Evolutionary conservation across 2,329 filamentous ascomycete species (phyloP).

Genomic region (Aspergillus japonicus): DNA sequence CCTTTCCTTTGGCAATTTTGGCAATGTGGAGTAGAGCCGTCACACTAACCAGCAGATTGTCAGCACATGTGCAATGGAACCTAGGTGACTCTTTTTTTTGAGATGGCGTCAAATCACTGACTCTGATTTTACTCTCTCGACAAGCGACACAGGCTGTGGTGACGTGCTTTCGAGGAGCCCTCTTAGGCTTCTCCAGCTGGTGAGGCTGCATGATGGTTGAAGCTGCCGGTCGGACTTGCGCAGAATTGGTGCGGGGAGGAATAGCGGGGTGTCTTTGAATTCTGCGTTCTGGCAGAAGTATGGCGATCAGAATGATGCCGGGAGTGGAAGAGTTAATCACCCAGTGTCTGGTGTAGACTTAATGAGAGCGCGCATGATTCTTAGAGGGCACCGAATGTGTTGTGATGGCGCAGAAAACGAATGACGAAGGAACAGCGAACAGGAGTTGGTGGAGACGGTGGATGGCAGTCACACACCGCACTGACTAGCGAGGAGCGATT

Average conservation of each 20-base stretch:
- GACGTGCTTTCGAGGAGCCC: conserved; percentile 41
- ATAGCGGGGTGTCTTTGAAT: neutral
- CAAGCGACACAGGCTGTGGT: conserved; percentile 48
- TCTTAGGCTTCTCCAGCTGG: conserved; percentile 5
- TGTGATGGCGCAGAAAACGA: neutral
- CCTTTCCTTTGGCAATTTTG: conserved; percentile 40
- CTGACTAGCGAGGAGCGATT: neutral
- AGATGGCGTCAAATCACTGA: conserved; percentile 19
- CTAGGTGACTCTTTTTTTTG: neutral
- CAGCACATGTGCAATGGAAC: neutral
- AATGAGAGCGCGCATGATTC: neutral
- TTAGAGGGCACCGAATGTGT: neutral
- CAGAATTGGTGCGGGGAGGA: neutral
- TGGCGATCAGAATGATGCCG: neutral
- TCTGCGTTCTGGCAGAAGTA: neutral
- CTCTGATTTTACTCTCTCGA: conserved; percentile 48
- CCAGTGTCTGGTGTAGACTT: neutral
- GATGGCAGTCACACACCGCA: too few relatives aligned
- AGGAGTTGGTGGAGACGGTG: neutral
- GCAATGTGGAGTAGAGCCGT: conserved; percentile 39
- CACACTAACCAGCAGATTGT: conserved; percentile 31
- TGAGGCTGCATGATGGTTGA: conserved; percentile 24
- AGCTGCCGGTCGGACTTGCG: neutral
- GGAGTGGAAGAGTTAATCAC: neutral
- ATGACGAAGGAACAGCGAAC: neutral